Percentiles rank a stretch among this genome's conserved stretches.
Conservation (phyloP, 2,329 filamentous ascomycete species). For the Fusarium ambrosium region DNA sequence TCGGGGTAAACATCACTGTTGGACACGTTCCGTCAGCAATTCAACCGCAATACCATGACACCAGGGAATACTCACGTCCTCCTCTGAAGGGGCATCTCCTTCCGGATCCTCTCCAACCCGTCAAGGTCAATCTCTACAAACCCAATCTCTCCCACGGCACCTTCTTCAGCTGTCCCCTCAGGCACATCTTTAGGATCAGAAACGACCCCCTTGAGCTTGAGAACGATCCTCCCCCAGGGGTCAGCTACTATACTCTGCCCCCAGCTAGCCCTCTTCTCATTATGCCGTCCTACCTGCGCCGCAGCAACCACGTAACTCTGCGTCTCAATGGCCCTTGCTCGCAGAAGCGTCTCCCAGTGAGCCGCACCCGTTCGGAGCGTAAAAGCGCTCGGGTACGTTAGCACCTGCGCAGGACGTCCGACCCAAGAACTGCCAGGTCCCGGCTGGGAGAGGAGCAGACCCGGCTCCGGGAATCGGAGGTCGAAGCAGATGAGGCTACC, state of each 20-base stretch:
- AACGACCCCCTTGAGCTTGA: constrained; percentile 71
- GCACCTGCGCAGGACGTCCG: constrained; percentile 72
- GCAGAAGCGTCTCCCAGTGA: constrained; percentile 86
- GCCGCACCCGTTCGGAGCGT: constrained; percentile 86
- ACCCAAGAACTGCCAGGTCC: constrained; percentile 49
- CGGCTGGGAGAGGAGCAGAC: constrained; percentile 71
- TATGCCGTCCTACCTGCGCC: constrained; percentile 81
- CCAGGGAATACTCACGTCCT: constrained; percentile 60
- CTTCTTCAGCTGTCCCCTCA: constrained; percentile 50
- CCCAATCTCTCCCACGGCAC: constrained; percentile 61
- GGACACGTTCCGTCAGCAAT: not conserved
- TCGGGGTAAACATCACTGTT: constrained; percentile 45
- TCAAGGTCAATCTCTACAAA: constrained; percentile 68
- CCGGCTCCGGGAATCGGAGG: constrained; percentile 84
- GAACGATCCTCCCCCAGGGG: constrained; percentile 85
- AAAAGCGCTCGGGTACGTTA: constrained; percentile 92
- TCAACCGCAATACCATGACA: constrained; percentile 7
- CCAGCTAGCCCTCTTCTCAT: constrained; percentile 83
- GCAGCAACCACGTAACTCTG: constrained; percentile 90
- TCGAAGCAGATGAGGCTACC: constrained; percentile 93
- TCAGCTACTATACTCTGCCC: constrained; percentile 88
- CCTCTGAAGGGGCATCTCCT: constrained; percentile 65
- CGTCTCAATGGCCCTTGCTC: constrained; percentile 88
- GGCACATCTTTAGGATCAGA: constrained; percentile 53
- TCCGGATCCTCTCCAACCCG: constrained; percentile 62